Percentiles rank a stretch among this genome's conserved stretches.
phyloP scores from a whole-genome alignment of 257 asterid species.

The Solanum chiquidenum region DNA sequence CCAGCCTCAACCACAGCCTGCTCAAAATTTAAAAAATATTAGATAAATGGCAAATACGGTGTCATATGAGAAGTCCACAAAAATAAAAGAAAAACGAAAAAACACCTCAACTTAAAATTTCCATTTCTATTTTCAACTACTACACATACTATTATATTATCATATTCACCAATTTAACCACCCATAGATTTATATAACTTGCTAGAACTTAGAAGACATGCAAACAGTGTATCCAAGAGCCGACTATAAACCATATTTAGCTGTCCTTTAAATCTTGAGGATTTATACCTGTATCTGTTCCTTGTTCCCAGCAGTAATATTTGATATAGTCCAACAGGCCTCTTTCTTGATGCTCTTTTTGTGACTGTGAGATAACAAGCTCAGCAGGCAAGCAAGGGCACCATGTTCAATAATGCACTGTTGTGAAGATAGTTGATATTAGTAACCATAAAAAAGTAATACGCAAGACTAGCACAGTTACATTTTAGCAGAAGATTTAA shows the following conservation, averaged over 20 bases:
- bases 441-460: not conserved
- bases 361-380: conserved; percentile 75
- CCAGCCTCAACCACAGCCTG: conserved; percentile 86
- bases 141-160: not conserved
- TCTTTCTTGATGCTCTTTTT: conserved; percentile 94
- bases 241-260: not conserved
- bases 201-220: not conserved
- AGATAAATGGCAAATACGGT: not conserved
- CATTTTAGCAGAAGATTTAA: not conserved
- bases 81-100: not conserved
- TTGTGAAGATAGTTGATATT: not conserved
- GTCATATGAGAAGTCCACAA: not conserved
- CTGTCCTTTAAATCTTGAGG: not conserved
- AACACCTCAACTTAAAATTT: not conserved
- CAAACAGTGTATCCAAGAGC: not conserved
- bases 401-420: conserved; percentile 72
- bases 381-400: conserved; percentile 64
- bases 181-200: not conserved
- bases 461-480: not conserved
- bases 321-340: conserved; percentile 93
- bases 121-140: not conserved
- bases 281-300: conserved; percentile 68
- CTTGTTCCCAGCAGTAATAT: conserved; percentile 87
- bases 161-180: not conserved
- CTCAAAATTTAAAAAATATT: not conserved